Evolutionary conservation across 176 grass and related monocot genomes (phyloP).

Genomic region (Thalia dealbata): DNA sequence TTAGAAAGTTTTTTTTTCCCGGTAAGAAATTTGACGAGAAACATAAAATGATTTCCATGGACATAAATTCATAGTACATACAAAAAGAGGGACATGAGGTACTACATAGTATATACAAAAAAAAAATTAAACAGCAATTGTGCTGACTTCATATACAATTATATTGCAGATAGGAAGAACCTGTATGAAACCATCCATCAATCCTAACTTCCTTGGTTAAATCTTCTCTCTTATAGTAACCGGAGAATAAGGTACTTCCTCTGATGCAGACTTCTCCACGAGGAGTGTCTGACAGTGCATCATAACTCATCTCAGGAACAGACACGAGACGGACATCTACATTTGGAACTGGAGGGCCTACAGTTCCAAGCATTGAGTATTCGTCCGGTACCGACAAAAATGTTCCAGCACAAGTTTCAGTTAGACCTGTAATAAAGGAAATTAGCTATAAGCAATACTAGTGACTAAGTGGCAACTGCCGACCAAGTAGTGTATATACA

Average conservation of each 20-base stretch:
- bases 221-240: constrained; percentile 72
- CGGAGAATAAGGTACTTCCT: constrained; percentile 69
- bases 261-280: constrained; percentile 76
- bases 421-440: constrained; percentile 40
- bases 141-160: not conserved
- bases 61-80: not conserved
- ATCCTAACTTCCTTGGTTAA: constrained; percentile 67
- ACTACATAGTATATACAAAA: too few relatives aligned
- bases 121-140: not conserved
- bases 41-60: too few relatives aligned
- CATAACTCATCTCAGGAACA: constrained; percentile 75
- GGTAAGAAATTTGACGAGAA: too few relatives aligned
- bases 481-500: too few relatives aligned
- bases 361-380: constrained; percentile 68
- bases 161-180: constrained; percentile 18
- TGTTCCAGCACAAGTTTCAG: constrained; percentile 73
- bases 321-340: constrained; percentile 60
- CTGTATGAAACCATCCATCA: constrained; percentile 91
- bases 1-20: too few relatives aligned
- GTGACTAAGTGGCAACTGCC: not conserved
- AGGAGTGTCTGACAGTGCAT: constrained; percentile 48
- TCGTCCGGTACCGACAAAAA: constrained; percentile 68
- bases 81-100: too few relatives aligned
- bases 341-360: constrained; percentile 77
- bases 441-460: not conserved